Base-by-base conservation (phyloP, 2,329 filamentous ascomycete genomes). In the Ophiostoma piceae region DNA sequence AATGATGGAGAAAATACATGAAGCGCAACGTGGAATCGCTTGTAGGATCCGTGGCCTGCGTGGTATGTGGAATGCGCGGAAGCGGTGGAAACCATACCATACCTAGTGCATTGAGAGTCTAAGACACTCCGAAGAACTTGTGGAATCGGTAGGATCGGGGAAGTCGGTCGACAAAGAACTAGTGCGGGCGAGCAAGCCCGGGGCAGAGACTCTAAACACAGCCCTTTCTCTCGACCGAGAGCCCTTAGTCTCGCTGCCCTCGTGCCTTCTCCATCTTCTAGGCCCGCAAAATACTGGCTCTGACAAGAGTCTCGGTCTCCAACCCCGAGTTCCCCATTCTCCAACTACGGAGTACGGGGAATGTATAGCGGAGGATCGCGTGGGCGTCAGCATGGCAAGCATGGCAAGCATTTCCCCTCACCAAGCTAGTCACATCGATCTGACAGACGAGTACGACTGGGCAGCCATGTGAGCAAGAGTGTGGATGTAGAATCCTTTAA, bases 321-420 rank as follows among this genome's bases (percentile, higher is more conserved):
- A 43, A 66, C 65, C 65, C 65, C 65, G 65, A 66, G 35, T 39
- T 66, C 22, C 14, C 65, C 65, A 66, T 16, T 16, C 35, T n/a
- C 22, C n/a, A 35, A 22, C 7, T 39, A n/a, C 19, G 19, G n/a
- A 39, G n/a, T 39, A 65, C 29, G 62, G 62, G 37, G 65, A 47
- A 66, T 29, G 22, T n/a, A 39, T 32, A 37, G 62, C 62, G 62
- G 62, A n/a, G 65, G 64, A 66, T 39, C 64, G 64, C 35, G 64
- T 66, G 64, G 35, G 39, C n/a, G n/a, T 16, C 37, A 43, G 35
- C 65, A 26, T 22, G 64, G 32, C 6, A 29, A 43, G 35, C 65
- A 26, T 22, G 64, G 32, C 6, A 29, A 32, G 65, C 37, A 41
- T 22, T 66, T 66, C 65, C 37, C 65, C 65, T 66, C 65, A 66